Conservation (phyloP, 202 grass and related monocot species). For the Eragrostis tef region DNA sequence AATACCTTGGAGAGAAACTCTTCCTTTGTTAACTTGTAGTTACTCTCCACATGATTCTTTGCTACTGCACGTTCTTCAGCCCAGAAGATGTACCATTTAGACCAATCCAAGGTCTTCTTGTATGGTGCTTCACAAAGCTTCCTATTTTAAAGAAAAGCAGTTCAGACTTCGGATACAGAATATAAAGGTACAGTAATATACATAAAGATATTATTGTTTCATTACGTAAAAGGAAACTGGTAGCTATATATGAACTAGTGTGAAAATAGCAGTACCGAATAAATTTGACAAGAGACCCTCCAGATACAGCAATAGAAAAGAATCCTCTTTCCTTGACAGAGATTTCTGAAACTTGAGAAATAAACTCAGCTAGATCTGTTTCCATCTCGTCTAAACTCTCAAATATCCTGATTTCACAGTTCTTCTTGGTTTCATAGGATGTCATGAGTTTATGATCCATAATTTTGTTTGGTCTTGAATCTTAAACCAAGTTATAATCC, state of each 20-base stretch:
- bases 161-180: conserved; percentile 37
- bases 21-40: conserved; percentile 90
- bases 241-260: conserved; percentile 7
- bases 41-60: conserved; percentile 92
- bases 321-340: conserved; percentile 75
- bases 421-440: conserved; percentile 59
- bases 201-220: not conserved
- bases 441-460: conserved; percentile 52
- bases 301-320: conserved; percentile 72
- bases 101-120: conserved; percentile 95
- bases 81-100: conserved; percentile 98
- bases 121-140: conserved; percentile 95
- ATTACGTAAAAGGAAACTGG: not conserved
- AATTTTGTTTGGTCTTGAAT: conserved; percentile 26
- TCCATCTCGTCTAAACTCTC: conserved; percentile 70
- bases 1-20: conserved; percentile 86
- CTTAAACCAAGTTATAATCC: conserved; percentile 38
- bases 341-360: conserved; percentile 71
- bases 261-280: conserved; percentile 51
- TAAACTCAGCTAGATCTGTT: conserved; percentile 71
- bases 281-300: conserved; percentile 56
- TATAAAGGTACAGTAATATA: not conserved
- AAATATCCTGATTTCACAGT: conserved; percentile 64
- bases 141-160: conserved; percentile 45
- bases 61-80: conserved; percentile 87